Conservation (phyloP, 805 yeast genomes). For the Metschnikowia sp. region DNA sequence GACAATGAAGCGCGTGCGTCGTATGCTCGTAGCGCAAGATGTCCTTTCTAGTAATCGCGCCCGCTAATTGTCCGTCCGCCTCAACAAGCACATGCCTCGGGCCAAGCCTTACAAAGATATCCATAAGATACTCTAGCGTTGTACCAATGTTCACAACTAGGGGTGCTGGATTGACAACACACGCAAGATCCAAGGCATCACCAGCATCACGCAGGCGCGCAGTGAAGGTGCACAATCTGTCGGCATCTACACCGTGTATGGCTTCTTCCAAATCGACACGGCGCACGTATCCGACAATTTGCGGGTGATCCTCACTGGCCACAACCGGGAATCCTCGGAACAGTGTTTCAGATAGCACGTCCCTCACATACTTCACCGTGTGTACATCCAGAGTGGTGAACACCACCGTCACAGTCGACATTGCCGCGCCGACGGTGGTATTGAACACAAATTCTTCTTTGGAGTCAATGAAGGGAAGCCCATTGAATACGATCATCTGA, state of each 20-base stretch:
- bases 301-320: constrained; percentile 31
- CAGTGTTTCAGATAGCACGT: constrained; percentile 29
- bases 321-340: constrained; percentile 57
- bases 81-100: constrained; percentile 72
- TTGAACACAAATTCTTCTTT: constrained; percentile 62
- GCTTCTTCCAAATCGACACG: constrained; percentile 34
- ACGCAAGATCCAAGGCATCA: constrained; percentile 21
- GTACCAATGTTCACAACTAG: constrained; percentile 52
- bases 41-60: constrained; percentile 85
- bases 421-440: constrained; percentile 51
- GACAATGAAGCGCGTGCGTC: constrained; percentile 22
- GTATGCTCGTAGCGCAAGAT: constrained; percentile 59
- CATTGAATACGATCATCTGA: constrained; percentile 86
- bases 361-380: constrained; percentile 30
- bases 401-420: constrained; percentile 45
- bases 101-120: constrained; percentile 74
- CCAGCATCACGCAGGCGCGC: constrained; percentile 1
- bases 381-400: constrained; percentile 34
- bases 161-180: constrained; percentile 53
- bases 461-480: constrained; percentile 74
- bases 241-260: constrained; percentile 6
- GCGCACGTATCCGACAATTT: constrained; percentile 45
- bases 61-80: constrained; percentile 57
- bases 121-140: constrained; percentile 58
- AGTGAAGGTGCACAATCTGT: constrained; percentile 18